Evolutionary conservation across 148 eudicot genomes (phyloP), one percentile per base, ranked within the genome.

Genomic region (Polygonum aviculare): DNA sequence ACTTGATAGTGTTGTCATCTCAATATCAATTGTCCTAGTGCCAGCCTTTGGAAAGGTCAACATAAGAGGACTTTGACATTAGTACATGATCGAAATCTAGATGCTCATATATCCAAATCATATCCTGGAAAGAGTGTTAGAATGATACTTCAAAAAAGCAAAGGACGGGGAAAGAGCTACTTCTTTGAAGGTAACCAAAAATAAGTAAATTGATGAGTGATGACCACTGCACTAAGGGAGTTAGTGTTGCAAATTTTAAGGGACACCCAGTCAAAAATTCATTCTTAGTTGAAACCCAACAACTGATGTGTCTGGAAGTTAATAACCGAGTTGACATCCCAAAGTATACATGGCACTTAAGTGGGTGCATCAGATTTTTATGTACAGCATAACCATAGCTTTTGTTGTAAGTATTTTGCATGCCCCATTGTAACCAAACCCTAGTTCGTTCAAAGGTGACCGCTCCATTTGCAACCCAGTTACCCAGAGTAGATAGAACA

Each of bases 1-100:
- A 83, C 97, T 90, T 50, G 97, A 88, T 72, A 94, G 76, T 44
- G 93, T 92, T 52, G 98, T 94, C 72, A 94, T 91, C 84, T 94
- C 98, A 38, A 94, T 77, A 79, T 94, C 98, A 79, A 94, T 84
- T 47, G 87, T 90, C 82, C 98, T 84, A 50, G 81, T 87, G 78
- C 98, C 97, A 83, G 98, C 93, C 98, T 94, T 84, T 73, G 60
- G 26, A 63, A 22, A 57, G 38, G n/a, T 35, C 69, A 57, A 10
- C 60, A 75, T 35, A 57, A 21, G 21, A 39, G 9, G 47, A 36
- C 22, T 19, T 22, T 36, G 16, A 40, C 15, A 14, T 54, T 38
- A 16, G 15, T 38, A 54, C 41, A 75, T n/a, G 44, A 51, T 15
- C 72, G 36, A 33, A 36, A 7, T 67, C 22, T 67, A 67, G 72